Evolutionary conservation across 2,329 filamentous ascomycete genomes (phyloP).

Genomic region (Erysiphe pulchra): DNA sequence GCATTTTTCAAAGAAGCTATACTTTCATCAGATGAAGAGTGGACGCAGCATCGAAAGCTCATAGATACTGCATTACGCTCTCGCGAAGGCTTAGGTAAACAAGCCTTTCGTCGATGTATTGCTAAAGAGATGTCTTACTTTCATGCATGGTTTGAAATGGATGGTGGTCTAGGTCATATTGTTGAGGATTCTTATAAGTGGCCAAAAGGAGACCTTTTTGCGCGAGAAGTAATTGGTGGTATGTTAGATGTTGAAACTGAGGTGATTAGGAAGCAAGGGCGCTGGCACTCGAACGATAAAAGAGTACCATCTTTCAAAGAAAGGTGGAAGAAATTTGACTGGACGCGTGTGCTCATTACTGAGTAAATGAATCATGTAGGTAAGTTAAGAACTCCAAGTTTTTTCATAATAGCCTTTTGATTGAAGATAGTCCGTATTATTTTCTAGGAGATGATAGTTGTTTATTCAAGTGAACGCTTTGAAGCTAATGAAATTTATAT

Average conservation of each 20-base stretch:
- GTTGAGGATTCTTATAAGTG: slow-evolving; percentile 68
- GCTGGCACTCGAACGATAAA: slow-evolving; percentile 41
- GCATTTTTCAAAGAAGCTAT: slow-evolving; percentile 94
- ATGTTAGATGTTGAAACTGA: slow-evolving; percentile 69
- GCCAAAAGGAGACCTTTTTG: slow-evolving; percentile 82
- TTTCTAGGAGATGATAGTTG: too few species aligned
- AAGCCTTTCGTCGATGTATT: slow-evolving; percentile 58
- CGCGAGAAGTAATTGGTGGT: slow-evolving; percentile 70
- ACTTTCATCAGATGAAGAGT: slow-evolving; percentile 66
- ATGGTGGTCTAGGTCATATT: slow-evolving; percentile 78
- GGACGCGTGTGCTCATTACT: slow-evolving; percentile 32
- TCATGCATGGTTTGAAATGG: slow-evolving; percentile 82
- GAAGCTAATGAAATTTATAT: too few species aligned
- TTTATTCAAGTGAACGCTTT: too few species aligned
- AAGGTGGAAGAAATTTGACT: slow-evolving; percentile 83
- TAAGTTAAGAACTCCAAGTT: too few species aligned
- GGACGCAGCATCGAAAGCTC: slow-evolving; percentile 84
- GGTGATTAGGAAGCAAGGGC: slow-evolving; percentile 69
- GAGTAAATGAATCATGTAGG: slow-evolving; percentile 3
- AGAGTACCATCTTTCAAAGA: slow-evolving; percentile 58
- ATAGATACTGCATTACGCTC: slow-evolving; percentile 58
- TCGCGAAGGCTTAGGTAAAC: slow-evolving; percentile 44
- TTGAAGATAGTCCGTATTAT: too few species aligned
- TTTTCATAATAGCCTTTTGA: too few species aligned
- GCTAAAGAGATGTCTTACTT: slow-evolving; percentile 98